Base-by-base conservation (phyloP, 345 rosid species). In the Pseudoturritis turrita region DNA sequence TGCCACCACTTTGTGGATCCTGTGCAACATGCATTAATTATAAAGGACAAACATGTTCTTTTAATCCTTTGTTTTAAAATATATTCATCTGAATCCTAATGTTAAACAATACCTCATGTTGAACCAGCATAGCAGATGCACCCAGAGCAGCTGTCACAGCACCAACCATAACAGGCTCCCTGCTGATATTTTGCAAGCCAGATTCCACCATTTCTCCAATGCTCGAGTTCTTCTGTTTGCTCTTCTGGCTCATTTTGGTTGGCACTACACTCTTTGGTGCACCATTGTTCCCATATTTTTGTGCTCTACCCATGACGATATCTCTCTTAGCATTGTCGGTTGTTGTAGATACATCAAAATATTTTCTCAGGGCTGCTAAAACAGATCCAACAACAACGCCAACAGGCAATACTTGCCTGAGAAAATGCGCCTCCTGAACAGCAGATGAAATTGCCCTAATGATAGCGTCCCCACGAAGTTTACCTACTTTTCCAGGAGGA, bases 81-180 rank as follows among this genome's bases (percentile, higher is more conserved):
- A 14, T 44, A 35, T 13, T 39, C 15, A 55, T 68, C 10, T 49
- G 36, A 65, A 22, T 14, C 46, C 46, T 13, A 67, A 52, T 12
- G 28, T 68, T 29, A 64, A 72, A 40, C 56, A 69, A 36, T 85
- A 94, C 99, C 90, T 84, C 80, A 60, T 83, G 75, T 59, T 83
- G 84, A 63, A 80, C 84, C 43, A 94, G 81, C 41, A 89, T 81
- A 54, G 97, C 90, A 66, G 98, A 89, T 65, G 97, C 91, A 71
- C 98, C 98, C 65, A 94, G 70, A 63, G 98, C 99, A 79, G 93
- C 96, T 49, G 91, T 85, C 53, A 89, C 80, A 72, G 94, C 93
- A 80, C 97, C 96, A 70, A 80, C 89, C 96, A 91, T 83, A 50
- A 86, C 85, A 73, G 61, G 61, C 17, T 80, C 86, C 64, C 67